Evolutionary conservation across 225 moss, liverwort and hornwort species (phyloP), one percentile per base, ranked within the genome.

Genomic region (Pseudoscleropodium purum): DNA sequence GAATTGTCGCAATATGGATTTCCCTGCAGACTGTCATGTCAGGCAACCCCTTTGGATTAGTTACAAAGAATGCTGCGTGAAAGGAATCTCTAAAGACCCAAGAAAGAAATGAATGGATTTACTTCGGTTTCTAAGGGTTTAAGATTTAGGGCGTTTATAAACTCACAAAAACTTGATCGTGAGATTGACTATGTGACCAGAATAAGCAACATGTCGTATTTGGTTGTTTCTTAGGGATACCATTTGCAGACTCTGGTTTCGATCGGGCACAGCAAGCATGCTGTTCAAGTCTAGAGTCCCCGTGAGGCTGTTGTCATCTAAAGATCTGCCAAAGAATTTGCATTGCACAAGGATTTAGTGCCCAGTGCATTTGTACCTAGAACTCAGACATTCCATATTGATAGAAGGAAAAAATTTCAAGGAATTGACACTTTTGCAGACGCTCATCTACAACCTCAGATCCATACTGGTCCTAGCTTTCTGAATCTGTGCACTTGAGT

Each of bases 251-350:
- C 64, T 86, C 23, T 8, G 65, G 59, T 41, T 90, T n/a, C 7
- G 60, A 81, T 75, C 19, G 11, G 85, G 34, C 36, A 49, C 37
- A 74, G 70, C 88, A 30, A 86, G 60, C 86, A 92, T 79, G 73
- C 10, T 57, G 79, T 92, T 16, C 23, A 92, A 18, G 43, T 92
- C 88, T 37, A 89, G 76, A 61, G 92, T 91, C 39, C 91, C 89
- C 62, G 81, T 81, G 75, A 92, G 69, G 31, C 69, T 54, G 80
- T 92, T 91, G 76, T 90, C 30, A 79, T 90, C 92, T 60, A 92
- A 62, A 61, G 75, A 75, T 81, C 90, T 92, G 88, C 68, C 92
- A 88, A 84, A 70, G 33, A 49, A 52, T 43, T 87, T 33, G 84
- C 64, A 86, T 75, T 54, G n/a, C 36, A 37, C 41, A 56, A 59